Base-by-base conservation (phyloP, 441 rosid species). In the Bruguiera hainesii region DNA sequence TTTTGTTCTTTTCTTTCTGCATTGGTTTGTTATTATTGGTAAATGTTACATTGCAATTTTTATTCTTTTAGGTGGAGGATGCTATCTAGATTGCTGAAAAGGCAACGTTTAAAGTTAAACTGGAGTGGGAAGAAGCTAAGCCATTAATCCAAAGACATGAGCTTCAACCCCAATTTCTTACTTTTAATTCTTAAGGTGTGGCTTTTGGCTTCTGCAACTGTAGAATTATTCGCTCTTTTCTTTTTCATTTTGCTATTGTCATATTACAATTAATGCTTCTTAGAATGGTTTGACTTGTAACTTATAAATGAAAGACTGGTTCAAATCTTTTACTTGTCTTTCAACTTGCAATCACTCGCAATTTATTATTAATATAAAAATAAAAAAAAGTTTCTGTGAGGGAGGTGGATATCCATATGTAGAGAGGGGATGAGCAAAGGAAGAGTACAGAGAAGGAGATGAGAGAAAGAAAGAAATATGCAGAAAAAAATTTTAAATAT, bases 121-220 rank as follows among this genome's bases (percentile, higher is more conserved):
- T 57, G 16, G 91, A 91, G 67, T 88, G 98, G 97, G 80, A 80
- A 56, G 87, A 84, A 75, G 87, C 84, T 69, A 55, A 15, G 70
- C 28, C 25, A n/a, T 72, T 89, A 30, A 81, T 91, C 88, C 70
- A 80, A 69, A 81, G 77, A 63, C 90, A 89, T 55, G 71, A 71
- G 68, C 80, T 91, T 29, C 86, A 84, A 80, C 89, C 87, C 10
- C 80, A 63, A 71, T 77, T 89, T 67, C 82, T 66, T 50, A 77
- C 83, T 39, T 73, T 26, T 26, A 26, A 26, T 2, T 26, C 26
- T 87, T 56, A 79, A 66, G 64, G 90, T 95, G 11, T 93, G 98
- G 98, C 79, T 88, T 64, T 93, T 97, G 98, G 97, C 96, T 77
- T 78, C 83, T 73, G 87, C 89, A 56, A 87, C 97, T 55, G 98